Evolutionary conservation across 768 basidiomycete genomes (phyloP).

Genomic region (Suillus placidus): DNA sequence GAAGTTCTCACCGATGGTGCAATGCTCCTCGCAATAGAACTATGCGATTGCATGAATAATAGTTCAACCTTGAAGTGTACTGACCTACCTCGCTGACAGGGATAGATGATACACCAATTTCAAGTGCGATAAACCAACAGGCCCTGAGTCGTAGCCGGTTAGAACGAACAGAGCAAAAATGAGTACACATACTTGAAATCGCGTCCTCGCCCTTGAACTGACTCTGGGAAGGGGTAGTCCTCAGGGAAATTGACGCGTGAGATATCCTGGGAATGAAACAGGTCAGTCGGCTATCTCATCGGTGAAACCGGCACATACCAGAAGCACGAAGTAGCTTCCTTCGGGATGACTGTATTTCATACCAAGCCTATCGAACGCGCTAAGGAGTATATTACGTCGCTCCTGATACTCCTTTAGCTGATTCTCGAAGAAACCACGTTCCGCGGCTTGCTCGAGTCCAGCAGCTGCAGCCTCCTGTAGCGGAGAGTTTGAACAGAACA

Average conservation of each 20-base stretch:
- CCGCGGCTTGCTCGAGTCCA: constrained; percentile 80
- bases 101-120: constrained; percentile 89
- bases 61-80: background rate
- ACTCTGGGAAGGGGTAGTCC: constrained; percentile 79
- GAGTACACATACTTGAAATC: constrained; percentile 72
- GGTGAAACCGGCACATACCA: constrained; percentile 51
- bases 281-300: too few species aligned
- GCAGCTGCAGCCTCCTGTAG: constrained; percentile 91
- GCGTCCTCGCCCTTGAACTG: constrained; percentile 74
- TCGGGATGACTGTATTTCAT: constrained; percentile 86
- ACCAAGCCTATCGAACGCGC: constrained; percentile 82
- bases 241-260: constrained; percentile 79
- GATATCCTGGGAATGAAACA: constrained; percentile 56
- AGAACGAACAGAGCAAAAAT: constrained; percentile 4
- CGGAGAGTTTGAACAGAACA: constrained; percentile 94
- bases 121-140: constrained; percentile 94
- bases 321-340: constrained; percentile 88
- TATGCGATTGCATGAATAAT: constrained; percentile 33
- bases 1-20: constrained; percentile 82
- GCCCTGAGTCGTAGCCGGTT: constrained; percentile 50
- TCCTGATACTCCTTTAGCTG: constrained; percentile 81
- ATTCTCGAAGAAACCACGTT: constrained; percentile 74
- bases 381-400: constrained; percentile 71
- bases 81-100: constrained; percentile 87
- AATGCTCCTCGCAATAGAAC: constrained; percentile 94